phyloP scores from a whole-genome alignment of 164 flowering plant species.

The Saururus chinensis region DNA sequence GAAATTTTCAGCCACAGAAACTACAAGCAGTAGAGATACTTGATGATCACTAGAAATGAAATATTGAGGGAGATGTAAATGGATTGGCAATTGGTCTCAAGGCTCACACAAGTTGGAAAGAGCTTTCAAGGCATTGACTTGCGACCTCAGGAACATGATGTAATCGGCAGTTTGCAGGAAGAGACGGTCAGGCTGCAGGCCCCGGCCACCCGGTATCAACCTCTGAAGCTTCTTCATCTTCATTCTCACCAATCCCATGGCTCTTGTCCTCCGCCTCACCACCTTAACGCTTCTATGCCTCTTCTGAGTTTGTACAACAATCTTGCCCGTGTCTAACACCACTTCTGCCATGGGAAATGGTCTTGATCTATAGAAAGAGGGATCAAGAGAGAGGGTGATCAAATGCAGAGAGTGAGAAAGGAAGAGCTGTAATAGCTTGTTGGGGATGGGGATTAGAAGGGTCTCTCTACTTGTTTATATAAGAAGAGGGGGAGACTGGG shows the following conservation, averaged over 20 bases:
- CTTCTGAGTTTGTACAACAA: neutral
- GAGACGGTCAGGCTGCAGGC: conserved; percentile 40
- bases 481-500: neutral
- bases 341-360: neutral
- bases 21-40: neutral
- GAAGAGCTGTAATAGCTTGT: neutral
- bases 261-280: neutral
- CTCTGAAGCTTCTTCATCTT: conserved; percentile 48
- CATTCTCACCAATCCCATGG: conserved; percentile 13
- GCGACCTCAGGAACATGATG: conserved; percentile 49
- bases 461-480: neutral
- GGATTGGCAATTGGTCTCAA: conserved; percentile 5
- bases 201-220: conserved; percentile 56
- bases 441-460: neutral
- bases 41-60: neutral
- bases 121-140: conserved; percentile 45
- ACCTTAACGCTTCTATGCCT: neutral
- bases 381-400: neutral
- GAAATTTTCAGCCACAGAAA: neutral
- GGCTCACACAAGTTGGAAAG: conserved; percentile 30
- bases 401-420: too few relatives aligned
- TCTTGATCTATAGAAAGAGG: neutral
- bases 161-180: conserved; percentile 51
- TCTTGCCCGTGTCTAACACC: neutral
- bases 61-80: neutral